phyloP scores from a whole-genome alignment of 495 filamentous ascomycete genomes.

The Trichoderma reesei region DNA sequence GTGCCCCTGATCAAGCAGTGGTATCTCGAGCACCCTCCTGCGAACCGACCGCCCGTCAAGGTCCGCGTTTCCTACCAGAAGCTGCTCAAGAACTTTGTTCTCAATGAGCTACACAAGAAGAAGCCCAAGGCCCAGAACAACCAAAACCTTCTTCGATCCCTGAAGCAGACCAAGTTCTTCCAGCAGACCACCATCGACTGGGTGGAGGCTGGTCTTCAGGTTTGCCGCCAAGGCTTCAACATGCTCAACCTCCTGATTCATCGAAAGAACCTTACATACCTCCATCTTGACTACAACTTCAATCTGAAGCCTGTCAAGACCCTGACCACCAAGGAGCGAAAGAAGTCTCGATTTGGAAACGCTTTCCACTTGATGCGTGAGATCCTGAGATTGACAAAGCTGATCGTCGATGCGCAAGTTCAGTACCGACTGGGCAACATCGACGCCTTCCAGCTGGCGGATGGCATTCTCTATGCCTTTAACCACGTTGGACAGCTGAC shows the following conservation, averaged over 20 bases:
- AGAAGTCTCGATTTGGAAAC: conserved; percentile 99
- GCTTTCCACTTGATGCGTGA: conserved; percentile 99
- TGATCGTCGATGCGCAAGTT: conserved; percentile 97
- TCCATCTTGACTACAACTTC: conserved; percentile 99
- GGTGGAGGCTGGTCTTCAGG: conserved; percentile 97
- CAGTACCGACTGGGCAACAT: conserved; percentile 98
- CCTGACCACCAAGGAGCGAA: conserved; percentile 95
- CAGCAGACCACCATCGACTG: conserved; percentile 99
- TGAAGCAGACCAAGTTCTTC: conserved; percentile 98
- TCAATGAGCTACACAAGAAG: conserved; percentile 94
- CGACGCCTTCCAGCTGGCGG: conserved; percentile 96
- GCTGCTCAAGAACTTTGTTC: conserved; percentile 87
- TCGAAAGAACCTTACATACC: conserved; percentile 95
- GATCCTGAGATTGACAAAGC: conserved; percentile 92
- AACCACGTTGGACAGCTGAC: conserved; percentile 99
- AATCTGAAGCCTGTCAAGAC: conserved; percentile 99
- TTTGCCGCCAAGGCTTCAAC: conserved; percentile 97
- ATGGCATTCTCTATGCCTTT: conserved; percentile 97
- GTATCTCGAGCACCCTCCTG: conserved; percentile 92
- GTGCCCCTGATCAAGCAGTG: conserved; percentile 97
- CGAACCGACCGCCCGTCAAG: conserved; percentile 76
- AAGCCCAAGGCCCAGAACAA: conserved; percentile 91
- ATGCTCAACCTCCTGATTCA: conserved; percentile 99
- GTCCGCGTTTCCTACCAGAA: conserved; percentile 99
- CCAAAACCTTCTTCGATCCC: conserved; percentile 77